Evolutionary conservation across 2,329 filamentous ascomycete genomes (phyloP).

Genomic region (Lasiodiplodia gonubiensis): DNA sequence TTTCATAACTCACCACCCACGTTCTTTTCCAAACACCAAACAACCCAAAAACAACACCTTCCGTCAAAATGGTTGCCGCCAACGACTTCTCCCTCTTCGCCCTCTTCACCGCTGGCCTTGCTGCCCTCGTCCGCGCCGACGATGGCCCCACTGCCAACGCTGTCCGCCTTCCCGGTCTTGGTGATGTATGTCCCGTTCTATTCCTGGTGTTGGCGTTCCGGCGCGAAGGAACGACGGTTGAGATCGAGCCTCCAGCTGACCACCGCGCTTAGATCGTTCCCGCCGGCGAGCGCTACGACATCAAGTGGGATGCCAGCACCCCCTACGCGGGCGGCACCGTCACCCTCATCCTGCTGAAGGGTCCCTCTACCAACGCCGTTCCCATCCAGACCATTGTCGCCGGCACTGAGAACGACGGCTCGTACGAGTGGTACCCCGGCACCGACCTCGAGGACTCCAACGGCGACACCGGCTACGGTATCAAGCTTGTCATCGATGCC

Average conservation of each 20-base stretch:
- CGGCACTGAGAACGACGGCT: slow-evolving; percentile 61
- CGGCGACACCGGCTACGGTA: slow-evolving; percentile 62
- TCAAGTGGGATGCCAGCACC: slow-evolving; percentile 63
- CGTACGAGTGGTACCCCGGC: slow-evolving; percentile 61
- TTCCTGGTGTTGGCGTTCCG: not conserved
- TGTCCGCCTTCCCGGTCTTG: slow-evolving; percentile 58
- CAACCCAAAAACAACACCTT: slow-evolving; percentile 22
- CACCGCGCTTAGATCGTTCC: slow-evolving; percentile 51
- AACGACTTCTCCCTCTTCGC: slow-evolving; percentile 51
- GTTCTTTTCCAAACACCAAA: slow-evolving; percentile 30
- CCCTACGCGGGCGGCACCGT: slow-evolving; percentile 49
- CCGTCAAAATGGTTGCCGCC: slow-evolving; percentile 43
- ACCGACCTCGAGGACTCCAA: slow-evolving; percentile 49
- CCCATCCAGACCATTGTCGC: slow-evolving; percentile 57
- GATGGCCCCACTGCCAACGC: slow-evolving; percentile 57
- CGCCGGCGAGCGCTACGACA: slow-evolving; percentile 61
- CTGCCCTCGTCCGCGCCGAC: slow-evolving; percentile 47
- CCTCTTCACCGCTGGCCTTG: slow-evolving; percentile 61
- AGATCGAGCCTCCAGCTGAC: slow-evolving; percentile 19
- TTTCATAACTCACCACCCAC: not conserved
- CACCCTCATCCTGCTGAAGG: slow-evolving; percentile 65
- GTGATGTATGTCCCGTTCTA: slow-evolving; percentile 45
- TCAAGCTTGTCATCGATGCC: slow-evolving; percentile 65
- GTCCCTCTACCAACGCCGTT: slow-evolving; percentile 61
- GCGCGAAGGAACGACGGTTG: not conserved